Evolutionary conservation across 2,329 filamentous ascomycete genomes (phyloP).

Genomic region (Nemania bipapillata): DNA sequence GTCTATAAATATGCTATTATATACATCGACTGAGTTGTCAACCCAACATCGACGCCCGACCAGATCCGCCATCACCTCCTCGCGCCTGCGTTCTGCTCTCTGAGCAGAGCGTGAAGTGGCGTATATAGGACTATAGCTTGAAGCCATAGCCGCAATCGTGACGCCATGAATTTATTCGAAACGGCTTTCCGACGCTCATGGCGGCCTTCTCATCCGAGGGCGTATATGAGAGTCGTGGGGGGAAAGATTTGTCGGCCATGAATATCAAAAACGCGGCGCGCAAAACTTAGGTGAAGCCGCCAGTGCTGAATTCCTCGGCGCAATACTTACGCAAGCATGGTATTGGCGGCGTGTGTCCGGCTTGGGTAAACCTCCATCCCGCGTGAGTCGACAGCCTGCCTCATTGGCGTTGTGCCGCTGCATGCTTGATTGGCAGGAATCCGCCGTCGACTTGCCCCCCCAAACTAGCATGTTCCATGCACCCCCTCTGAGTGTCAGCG

Average conservation of each 20-base stretch:
- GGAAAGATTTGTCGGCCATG: background rate
- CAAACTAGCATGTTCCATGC: conserved; percentile 15
- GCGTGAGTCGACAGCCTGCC: conserved; percentile 37
- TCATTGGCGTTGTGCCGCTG: conserved; percentile 38
- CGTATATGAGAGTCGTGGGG: background rate
- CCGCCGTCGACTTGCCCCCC: conserved; percentile 12
- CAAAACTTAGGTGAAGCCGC: background rate
- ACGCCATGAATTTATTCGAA: background rate
- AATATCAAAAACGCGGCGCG: conserved; percentile 10
- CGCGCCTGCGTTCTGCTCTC: conserved; percentile 33
- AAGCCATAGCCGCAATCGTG: conserved; percentile 18
- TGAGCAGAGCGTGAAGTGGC: conserved; percentile 19
- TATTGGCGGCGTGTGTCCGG: conserved; percentile 16
- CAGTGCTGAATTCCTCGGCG: conserved; percentile 16
- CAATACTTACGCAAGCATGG: conserved; percentile 14
- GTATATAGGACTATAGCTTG: background rate
- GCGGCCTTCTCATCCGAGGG: background rate
- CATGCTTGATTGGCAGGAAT: conserved; percentile 45
- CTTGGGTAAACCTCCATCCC: conserved; percentile 40
- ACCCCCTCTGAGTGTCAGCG: conserved; percentile 21
- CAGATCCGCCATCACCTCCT: conserved; percentile 29
- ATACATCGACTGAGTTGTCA: conserved; percentile 29
- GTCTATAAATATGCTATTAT: background rate
- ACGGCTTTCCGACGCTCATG: background rate
- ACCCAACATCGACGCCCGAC: conserved; percentile 30